Evolutionary conservation across 1,284 basidiomycete species (phyloP), one percentile per base, ranked within the genome.

Genomic region (Laetiporus sulphureus): DNA sequence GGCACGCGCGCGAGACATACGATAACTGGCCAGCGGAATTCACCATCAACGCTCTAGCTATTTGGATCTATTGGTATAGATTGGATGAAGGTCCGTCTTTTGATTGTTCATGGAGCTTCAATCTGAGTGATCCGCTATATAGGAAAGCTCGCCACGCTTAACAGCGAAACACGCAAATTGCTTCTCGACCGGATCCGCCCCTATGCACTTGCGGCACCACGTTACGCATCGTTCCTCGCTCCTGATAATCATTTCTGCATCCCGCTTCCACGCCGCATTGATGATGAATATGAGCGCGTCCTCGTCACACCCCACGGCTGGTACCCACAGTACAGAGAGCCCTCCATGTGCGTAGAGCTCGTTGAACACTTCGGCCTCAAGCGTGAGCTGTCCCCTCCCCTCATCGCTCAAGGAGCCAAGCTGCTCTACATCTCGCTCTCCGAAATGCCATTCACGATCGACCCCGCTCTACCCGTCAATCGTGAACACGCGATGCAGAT

Each of bases 31-130:
- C 83, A 0, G 46, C 55, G 1, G 78, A 82, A 33, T 70, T 54
- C 36, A 48, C 59, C 3, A 38, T 61, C 19, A 79, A 75, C 50
- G 59, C 75, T 0, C 71, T 77, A 35, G 77, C 72, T 0, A 50
- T 85, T 13, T 84, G 78, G 78, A 40, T 81, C 0, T 59, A 78
- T 46, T 85, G 79, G 79, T 67, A 76, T 55, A 67, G 72, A 20
- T 69, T 68, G 3, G 72, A 75, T 2, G 52, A 61, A 50, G 64
- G 75, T 77, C 32, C 36, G 62, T 58, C 20, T 8, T 6, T 38
- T 56, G 50, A 15, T n/a, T 12, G 24, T 27, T 36, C 7, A 11
- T 10, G 15, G 11, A 10, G 18, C n/a, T 8, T 12, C 29, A 10
- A 19, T 23, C 13, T 22, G 13, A 11, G 31, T 10, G 30, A 27